phyloP scores from a whole-genome alignment of 1,284 basidiomycete genomes.

The Cutaneotrichosporon dermatis region DNA sequence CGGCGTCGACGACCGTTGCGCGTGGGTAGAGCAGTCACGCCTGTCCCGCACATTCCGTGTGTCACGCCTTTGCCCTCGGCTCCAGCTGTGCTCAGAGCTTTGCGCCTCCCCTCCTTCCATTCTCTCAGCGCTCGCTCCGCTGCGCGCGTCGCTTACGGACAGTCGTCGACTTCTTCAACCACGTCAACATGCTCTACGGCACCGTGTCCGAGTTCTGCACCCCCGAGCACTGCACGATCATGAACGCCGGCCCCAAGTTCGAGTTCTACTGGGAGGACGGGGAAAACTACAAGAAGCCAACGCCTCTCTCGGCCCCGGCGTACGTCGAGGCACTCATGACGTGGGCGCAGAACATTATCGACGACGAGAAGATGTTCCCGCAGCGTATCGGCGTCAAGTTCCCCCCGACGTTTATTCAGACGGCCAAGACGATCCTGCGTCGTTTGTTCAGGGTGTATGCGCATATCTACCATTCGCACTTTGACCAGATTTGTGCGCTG shows the following conservation, averaged over 20 bases:
- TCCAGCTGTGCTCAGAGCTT: background rate
- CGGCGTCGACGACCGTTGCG: too few relatives aligned
- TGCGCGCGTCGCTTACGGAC: conserved; percentile 3
- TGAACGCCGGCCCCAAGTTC: conserved; percentile 98
- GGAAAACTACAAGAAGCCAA: conserved; percentile 82
- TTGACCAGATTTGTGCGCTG: conserved; percentile 96
- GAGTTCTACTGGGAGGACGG: conserved; percentile 99
- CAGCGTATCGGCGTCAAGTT: conserved; percentile 94
- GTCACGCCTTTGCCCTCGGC: too few relatives aligned
- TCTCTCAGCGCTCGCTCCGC: background rate
- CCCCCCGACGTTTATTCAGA: conserved; percentile 83
- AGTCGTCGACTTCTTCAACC: conserved; percentile 96
- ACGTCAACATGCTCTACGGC: conserved; percentile 92
- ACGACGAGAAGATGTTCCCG: conserved; percentile 90
- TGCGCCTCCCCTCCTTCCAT: background rate
- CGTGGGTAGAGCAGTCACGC: too few relatives aligned
- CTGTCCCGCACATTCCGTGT: too few relatives aligned
- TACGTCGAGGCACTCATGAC: conserved; percentile 99
- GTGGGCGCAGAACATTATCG: conserved; percentile 90
- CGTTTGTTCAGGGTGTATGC: conserved; percentile 96
- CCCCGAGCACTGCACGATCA: conserved; percentile 92
- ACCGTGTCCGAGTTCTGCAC: conserved; percentile 96
- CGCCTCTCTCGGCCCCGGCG: conserved; percentile 87
- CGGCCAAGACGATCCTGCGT: conserved; percentile 85
- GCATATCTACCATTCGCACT: conserved; percentile 98